Percentiles rank a stretch among this genome's conserved stretches.
Conservation (phyloP, 192 early-diverging fungal genomes). For the Coemansia sp. region DNA sequence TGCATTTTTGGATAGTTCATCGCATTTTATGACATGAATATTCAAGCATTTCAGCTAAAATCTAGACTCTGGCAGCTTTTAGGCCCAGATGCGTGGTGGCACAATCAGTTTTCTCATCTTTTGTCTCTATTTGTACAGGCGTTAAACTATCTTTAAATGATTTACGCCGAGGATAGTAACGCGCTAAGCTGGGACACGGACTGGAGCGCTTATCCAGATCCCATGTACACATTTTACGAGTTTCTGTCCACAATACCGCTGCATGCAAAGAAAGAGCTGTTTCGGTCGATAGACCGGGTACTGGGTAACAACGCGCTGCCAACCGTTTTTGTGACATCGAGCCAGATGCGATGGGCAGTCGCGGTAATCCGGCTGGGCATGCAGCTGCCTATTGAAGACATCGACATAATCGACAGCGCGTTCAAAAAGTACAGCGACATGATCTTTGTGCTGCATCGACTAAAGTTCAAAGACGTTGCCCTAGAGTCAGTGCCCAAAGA, state of each 20-base stretch:
- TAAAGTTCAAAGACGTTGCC: background rate
- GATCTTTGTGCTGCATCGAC: slow-evolving; percentile 15
- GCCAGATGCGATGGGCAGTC: slow-evolving; percentile 41
- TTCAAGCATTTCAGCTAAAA: background rate
- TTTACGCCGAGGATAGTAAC: slow-evolving; percentile 39
- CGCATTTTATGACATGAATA: no score
- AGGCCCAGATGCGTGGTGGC: background rate
- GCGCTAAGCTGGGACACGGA: slow-evolving; percentile 34
- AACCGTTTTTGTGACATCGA: slow-evolving; percentile 22
- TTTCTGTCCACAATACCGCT: slow-evolving; percentile 37
- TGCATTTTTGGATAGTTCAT: no score
- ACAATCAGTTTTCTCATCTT: slow-evolving; percentile 2
- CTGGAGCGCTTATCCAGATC: background rate
- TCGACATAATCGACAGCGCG: slow-evolving; percentile 24
- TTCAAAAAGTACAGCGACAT: slow-evolving; percentile 42
- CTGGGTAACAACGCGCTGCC: slow-evolving; percentile 15
- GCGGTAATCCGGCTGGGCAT: slow-evolving; percentile 42
- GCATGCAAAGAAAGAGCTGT: slow-evolving; percentile 31
- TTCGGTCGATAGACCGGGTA: slow-evolving; percentile 26
- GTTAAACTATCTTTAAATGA: slow-evolving; percentile 11
- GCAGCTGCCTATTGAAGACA: slow-evolving; percentile 44
- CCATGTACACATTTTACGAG: slow-evolving; percentile 15
- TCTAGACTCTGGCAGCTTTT: background rate
- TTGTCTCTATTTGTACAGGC: background rate
- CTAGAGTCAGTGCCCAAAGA: background rate